Evolutionary conservation across 805 yeast genomes (phyloP).

Genomic region (Priceomyces medius): DNA sequence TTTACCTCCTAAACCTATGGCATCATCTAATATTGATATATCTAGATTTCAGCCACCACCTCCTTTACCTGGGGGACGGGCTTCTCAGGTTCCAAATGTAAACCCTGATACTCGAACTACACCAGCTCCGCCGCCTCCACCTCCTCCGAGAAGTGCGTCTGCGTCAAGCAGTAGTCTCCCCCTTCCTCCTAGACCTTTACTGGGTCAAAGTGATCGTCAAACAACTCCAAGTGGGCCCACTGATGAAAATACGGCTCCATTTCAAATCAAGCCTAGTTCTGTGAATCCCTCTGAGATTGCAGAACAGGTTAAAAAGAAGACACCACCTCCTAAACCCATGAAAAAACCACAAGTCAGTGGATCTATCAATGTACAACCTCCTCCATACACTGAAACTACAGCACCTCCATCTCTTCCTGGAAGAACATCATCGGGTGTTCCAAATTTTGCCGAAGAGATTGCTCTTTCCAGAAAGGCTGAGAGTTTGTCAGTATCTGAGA

Average conservation of each 20-base stretch:
- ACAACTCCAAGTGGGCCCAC: too few relatives aligned
- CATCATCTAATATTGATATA: conserved; percentile 23
- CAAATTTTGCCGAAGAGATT: conserved; percentile 31
- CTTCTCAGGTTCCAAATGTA: neutral
- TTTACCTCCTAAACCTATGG: conserved; percentile 8
- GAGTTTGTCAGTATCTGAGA: neutral
- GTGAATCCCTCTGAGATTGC: too few relatives aligned
- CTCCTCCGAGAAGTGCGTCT: neutral
- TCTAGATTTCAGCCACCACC: conserved; percentile 47
- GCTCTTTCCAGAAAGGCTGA: conserved; percentile 11
- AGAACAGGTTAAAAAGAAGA: conserved; percentile 25
- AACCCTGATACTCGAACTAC: too few relatives aligned
- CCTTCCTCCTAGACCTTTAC: conserved; percentile 1
- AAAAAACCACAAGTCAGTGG: conserved; percentile 22
- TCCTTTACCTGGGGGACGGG: conserved; percentile 23
- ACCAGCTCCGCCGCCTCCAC: conserved; percentile 13
- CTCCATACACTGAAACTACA: conserved; percentile 18
- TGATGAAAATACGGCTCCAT: too few relatives aligned
- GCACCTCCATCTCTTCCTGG: neutral
- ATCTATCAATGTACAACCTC: conserved; percentile 16
- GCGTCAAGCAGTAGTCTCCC: conserved; percentile 1
- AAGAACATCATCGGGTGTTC: conserved; percentile 6
- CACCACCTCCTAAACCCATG: conserved; percentile 45
- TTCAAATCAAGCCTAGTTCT: too few relatives aligned
- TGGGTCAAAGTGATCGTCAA: too few relatives aligned